Evolutionary conservation across 169 alveolate species (phyloP), one percentile per base, ranked within the genome.

Genomic region (Theileria annulata): DNA sequence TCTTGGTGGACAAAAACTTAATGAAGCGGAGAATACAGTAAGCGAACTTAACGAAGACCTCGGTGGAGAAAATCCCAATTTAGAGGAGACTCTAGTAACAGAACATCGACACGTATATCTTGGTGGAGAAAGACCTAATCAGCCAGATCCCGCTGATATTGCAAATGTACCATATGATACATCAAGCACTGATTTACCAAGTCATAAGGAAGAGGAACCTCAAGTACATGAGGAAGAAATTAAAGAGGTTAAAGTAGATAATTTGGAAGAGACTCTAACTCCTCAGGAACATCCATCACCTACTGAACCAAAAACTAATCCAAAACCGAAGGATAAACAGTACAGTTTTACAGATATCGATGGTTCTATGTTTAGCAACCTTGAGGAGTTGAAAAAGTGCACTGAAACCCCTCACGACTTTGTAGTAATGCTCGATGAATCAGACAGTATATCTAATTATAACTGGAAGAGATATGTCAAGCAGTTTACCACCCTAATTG

Each of bases 341-440:
- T 64, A 19, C 10, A 64, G 33, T 58, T 68, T 19, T 62, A 17
- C 59, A 17, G 30, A 56, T 23, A n/a, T 51, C 10, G 79, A 42
- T n/a, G 33, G 25, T 25, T 35, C 49, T 72, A 17, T 69, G 31
- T 17, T 30, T 25, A 54, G 13, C 8, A 75, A 30, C 62, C 17
- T 37, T 13, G 68, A 59, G 62, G 66, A 12, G 3, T 19, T 60
- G 15, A 13, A n/a, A 35, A 58, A 35, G 17, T 68, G 79, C 51
- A 49, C 67, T n/a, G 19, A 27, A 3, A 59, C 60, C 3, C 73
- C 67, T 47, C 77, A 81, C 62, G 90, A 83, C 51, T 77, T 68
- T 49, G 79, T 83, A 25, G 33, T 83, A 17, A 71, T 68, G 4
- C 47, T 83, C 28, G 86, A 83, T n/a, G 75, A 69, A 21, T 31